Percentiles rank a stretch among this genome's conserved stretches.
Evolutionary conservation across 108 stramenopile species (phyloP).

Genomic region (Nitzschia palea): DNA sequence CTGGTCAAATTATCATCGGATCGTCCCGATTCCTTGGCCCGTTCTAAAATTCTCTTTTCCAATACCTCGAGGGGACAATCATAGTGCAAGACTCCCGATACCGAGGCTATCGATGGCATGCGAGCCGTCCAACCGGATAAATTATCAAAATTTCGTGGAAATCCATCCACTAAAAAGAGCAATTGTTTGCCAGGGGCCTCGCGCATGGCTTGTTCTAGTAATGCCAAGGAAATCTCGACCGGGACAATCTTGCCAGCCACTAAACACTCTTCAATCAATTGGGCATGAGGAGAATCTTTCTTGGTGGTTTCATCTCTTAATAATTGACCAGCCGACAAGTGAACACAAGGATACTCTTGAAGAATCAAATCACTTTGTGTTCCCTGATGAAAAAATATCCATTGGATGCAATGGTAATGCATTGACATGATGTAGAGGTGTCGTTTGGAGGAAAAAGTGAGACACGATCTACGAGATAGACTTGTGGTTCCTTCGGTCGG

Average conservation of each 20-base stretch:
- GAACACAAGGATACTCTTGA: conserved; percentile 80
- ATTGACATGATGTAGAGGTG: neutral
- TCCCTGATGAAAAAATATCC: conserved; percentile 65
- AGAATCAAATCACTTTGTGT: conserved; percentile 84
- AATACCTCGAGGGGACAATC: conserved; percentile 88
- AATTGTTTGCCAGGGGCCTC: conserved; percentile 43
- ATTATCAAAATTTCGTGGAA: conserved; percentile 95
- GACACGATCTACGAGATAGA: too few relatives aligned
- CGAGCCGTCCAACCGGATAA: conserved; percentile 78
- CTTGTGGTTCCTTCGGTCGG: too few relatives aligned
- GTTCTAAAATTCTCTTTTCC: conserved; percentile 72
- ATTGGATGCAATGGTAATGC: conserved; percentile 37
- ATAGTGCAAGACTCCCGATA: conserved; percentile 80
- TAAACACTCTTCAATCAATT: conserved; percentile 81
- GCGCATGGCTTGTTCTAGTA: conserved; percentile 85
- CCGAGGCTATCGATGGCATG: conserved; percentile 55
- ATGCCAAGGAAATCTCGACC: conserved; percentile 84
- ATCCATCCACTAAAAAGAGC: conserved; percentile 96
- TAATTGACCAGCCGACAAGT: conserved; percentile 94
- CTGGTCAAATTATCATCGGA: conserved; percentile 92
- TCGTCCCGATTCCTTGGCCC: conserved; percentile 87
- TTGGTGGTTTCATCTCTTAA: conserved; percentile 72
- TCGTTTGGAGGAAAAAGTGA: too few relatives aligned
- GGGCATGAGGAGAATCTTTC: conserved; percentile 69
- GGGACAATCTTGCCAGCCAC: conserved; percentile 94